Evolutionary conservation across 345 rosid genomes (phyloP), one percentile per base, ranked within the genome.

Genomic region (Gossypium raimondii): DNA sequence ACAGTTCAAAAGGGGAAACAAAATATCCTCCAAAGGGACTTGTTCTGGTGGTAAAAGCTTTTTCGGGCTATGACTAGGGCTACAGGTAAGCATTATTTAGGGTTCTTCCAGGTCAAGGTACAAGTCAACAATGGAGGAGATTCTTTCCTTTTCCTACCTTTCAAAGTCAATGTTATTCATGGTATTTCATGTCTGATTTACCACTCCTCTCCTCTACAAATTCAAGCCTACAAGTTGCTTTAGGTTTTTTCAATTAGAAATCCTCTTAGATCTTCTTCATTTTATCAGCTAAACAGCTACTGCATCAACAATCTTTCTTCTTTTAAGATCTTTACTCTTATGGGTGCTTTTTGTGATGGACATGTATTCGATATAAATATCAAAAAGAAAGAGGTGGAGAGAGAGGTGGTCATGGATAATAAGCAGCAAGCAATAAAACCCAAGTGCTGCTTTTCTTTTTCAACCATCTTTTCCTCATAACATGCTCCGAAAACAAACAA

Each of bases 101-200:
- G 82, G 83, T 73, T 80, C 79, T 75, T 78, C 50, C 47, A 43
- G 71, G 70, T 62, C 60, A 64, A 22, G 63, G 34, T 56, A 16
- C 75, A 50, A 70, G 38, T 59, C 52, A 53, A 77, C 25, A 74
- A 55, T 53, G 52, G 67, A 51, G 62, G 67, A 58, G 62, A 65
- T 67, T 65, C 17, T 17, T 17, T 17, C 47, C 11, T 43, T 58
- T 57, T 52, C 52, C 25, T 25, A 50, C 24, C 58, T 25, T 62
- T 67, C 73, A 70, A 59, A 72, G 62, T 22, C 29, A 20, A 34
- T 34, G 1, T 34, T 61, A 11, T 59, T 67, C 71, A 56, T 34
- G 75, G 58, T 29, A 71, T 69, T 59, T 71, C 65, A 62, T 41
- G 38, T 41, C 70, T 71, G 24, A 52, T 58, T 24, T 48, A 60